These are phyloP conservation scores for Xerocomellus intermedius DNA, from an alignment of 768 basidiomycete genomes.

Conservation along the genomic window DNA sequence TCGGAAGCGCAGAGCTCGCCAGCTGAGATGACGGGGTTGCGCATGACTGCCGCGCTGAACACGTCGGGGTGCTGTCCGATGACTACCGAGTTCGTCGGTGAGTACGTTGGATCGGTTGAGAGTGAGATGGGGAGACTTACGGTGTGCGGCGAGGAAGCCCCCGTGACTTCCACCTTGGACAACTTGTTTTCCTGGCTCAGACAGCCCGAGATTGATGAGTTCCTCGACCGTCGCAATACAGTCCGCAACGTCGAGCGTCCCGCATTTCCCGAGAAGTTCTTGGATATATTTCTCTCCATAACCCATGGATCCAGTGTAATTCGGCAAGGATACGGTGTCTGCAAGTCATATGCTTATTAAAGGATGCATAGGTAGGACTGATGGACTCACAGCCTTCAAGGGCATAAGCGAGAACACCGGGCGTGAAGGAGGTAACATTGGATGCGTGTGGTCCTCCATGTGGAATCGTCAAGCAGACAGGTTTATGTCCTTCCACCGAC, in stretches of 20 bases:
- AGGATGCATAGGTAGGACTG: background rate
- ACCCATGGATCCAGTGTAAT: slow-evolving; percentile 68
- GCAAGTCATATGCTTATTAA: background rate
- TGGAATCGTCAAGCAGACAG: slow-evolving; percentile 49
- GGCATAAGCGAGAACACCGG: slow-evolving; percentile 44
- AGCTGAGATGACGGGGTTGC: slow-evolving; percentile 68
- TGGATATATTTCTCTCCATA: slow-evolving; percentile 62
- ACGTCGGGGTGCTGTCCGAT: slow-evolving; percentile 60
- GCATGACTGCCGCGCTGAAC: slow-evolving; percentile 60
- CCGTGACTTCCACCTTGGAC: slow-evolving; percentile 70
- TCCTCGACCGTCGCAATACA: slow-evolving; percentile 54
- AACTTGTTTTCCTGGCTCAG: slow-evolving; percentile 51
- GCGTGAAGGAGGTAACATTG: slow-evolving; percentile 46
- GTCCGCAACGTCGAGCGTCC: slow-evolving; percentile 63
- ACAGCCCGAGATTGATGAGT: slow-evolving; percentile 49
- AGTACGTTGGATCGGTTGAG: background rate
- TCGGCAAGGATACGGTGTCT: slow-evolving; percentile 61
- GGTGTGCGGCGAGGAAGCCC: slow-evolving; percentile 59
- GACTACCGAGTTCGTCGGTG: slow-evolving; percentile 36
- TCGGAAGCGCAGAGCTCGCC: slow-evolving; percentile 58
- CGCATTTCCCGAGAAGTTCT: slow-evolving; percentile 55
- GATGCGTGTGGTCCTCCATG: slow-evolving; percentile 67
- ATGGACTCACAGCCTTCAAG: slow-evolving; percentile 57
- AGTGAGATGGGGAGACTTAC: slow-evolving; percentile 36
- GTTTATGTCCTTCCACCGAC: slow-evolving; percentile 18